Base-by-base conservation (phyloP, 306 rosid species). In the Quercus aquifolioides region DNA sequence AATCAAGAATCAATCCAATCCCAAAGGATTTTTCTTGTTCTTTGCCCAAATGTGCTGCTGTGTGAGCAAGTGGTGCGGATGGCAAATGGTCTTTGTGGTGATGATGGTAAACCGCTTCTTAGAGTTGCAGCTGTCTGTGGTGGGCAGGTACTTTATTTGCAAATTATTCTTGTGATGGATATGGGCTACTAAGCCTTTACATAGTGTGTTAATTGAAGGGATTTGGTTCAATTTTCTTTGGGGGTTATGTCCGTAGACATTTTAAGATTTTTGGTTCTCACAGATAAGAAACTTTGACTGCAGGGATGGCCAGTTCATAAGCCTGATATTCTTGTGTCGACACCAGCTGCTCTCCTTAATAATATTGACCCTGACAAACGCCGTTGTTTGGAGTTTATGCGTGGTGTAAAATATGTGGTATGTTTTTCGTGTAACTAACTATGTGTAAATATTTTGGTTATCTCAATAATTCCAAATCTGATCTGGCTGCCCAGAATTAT, bases 311-410 rank as follows among this genome's bases (percentile, higher is more conserved):
- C 98, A 15, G 82, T 80, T 78, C 86, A 69, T 56, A 85, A 82
- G 77, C 99, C 99, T 10, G 94, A 94, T 77, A 81, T 94, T 69
- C 79, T 94, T 78, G 99, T 95, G 83, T 88, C 98, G 2, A 95
- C 99, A 67, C 99, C 99, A 30, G 98, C 92, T 56, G 96, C 99
- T 65, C 96, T 95, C 80, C 92, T 95, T 62, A 95, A 92, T 84
- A 84, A 89, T 83, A 88, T 95, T 74, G 98, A 91, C 10, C 85
- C 86, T 43, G 81, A 85, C 79, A 91, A 88, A 70, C 46, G 5
- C 49, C 96, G 88, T n/a, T 89, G 89, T 28, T 17, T 79, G 79
- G 86, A 81, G 33, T 95, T 95, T 83, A 77, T 90, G 90, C 91
- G 75, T 55, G 84, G 86, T 77, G 98, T 92, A 73, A 95, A 92